Percentiles rank a stretch among this genome's conserved stretches.
Evolutionary conservation across 1,139 yeast species (phyloP).

Genomic region (Chernovozyma sophiae-reginae): DNA sequence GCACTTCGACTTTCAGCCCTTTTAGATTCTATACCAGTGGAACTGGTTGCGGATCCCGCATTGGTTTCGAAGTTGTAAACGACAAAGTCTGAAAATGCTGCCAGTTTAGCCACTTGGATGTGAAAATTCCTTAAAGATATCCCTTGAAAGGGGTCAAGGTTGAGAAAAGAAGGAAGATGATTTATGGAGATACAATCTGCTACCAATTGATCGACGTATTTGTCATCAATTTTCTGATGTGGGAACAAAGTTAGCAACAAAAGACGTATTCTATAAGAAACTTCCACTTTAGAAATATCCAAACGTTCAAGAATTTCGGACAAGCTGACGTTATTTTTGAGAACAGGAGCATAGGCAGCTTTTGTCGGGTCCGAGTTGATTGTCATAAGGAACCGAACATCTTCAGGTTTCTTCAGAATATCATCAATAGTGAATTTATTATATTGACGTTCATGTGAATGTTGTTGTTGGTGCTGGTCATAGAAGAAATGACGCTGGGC

Average conservation of each 20-base stretch:
- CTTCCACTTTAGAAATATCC: slow-evolving; percentile 35
- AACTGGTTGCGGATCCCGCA: background rate
- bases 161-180: slow-evolving; percentile 49
- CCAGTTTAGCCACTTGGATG: slow-evolving; percentile 69
- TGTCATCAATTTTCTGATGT: slow-evolving; percentile 5
- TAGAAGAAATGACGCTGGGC: slow-evolving; percentile 46
- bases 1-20: background rate
- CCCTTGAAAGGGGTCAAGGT: slow-evolving; percentile 63
- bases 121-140: slow-evolving; percentile 72
- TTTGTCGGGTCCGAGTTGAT: slow-evolving; percentile 35
- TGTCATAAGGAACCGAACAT: slow-evolving; percentile 47
- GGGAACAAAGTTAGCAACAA: slow-evolving; percentile 18
- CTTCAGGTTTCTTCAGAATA: slow-evolving; percentile 12
- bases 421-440: slow-evolving; percentile 2
- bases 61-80: slow-evolving; percentile 39
- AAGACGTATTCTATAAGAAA: slow-evolving; percentile 18
- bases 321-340: slow-evolving; percentile 62
- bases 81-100: slow-evolving; percentile 63
- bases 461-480: slow-evolving; percentile 22
- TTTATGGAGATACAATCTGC: slow-evolving; percentile 43
- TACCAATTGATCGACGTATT: slow-evolving; percentile 21
- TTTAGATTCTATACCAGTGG: background rate
- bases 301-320: slow-evolving; percentile 55
- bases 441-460: slow-evolving; percentile 2
- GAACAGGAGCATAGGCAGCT: slow-evolving; percentile 18